Base-by-base conservation (phyloP, 2,329 filamentous ascomycete species). In the Penicillium polonicum region DNA sequence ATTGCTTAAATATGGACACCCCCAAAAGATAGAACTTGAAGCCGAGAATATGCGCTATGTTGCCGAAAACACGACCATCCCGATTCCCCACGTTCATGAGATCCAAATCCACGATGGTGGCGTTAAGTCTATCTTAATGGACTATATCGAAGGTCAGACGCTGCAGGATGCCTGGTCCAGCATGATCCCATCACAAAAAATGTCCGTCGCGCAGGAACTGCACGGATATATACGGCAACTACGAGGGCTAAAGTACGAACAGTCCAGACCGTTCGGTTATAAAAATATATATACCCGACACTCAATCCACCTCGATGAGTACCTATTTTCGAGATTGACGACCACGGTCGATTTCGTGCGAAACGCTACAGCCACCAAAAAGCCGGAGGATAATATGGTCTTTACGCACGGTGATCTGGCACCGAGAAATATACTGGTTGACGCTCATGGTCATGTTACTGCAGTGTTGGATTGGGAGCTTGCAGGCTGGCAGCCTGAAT, bases 321-420 rank as follows among this genome's bases (percentile, higher is more conserved):
- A 49, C 13, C 17, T 39, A 17, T 35, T 55, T 33, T 31, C 44
- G 5, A n/a, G 35, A 42, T 17, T 49, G 36, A n/a, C 25, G 3
- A 49, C 21, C 3, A n/a, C 35, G 5, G 6, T 8, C 15, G 25
- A 39, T 27, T 13, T 17, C 1, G 1, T 39, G 6, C 9, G 15
- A 9, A n/a, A 23, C 12, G 19, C 23, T 27, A 12, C 43, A 17
- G 15, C 29, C 6, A 10, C 0, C 15, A 35, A 17, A 9, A 21
- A n/a, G 25, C 2, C 13, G 12, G 36, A 48, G 8, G 45, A 52
- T 23, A 27, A 41, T 12, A 31, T 55, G n/a, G 25, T 52, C 3
- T 58, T 58, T 41, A 52, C 49, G 8, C 55, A 60, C 25, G 50
- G 50, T 29, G 58, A 60, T 43, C 19, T 60, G 13, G 39, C 49